Conservation (phyloP, 176 grass and related monocot species). For the Miscanthus lutarioriparius region DNA sequence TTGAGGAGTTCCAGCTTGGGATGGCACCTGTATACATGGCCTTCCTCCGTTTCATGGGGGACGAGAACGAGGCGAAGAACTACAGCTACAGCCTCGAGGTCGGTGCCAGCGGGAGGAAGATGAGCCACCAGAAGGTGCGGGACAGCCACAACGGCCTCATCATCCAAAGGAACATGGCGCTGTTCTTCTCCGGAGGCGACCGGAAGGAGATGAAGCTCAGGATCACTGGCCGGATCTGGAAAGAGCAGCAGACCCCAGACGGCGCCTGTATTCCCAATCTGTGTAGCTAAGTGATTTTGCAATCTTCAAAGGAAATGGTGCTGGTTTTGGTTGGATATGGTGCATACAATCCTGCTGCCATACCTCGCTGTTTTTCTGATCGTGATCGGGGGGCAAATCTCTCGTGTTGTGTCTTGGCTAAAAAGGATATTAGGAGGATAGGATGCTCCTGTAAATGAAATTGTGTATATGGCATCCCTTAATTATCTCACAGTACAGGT, state of each 20-base stretch:
- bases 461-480: background rate
- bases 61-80: conserved; percentile 76
- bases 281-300: background rate
- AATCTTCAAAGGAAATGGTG: background rate
- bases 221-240: conserved; percentile 76
- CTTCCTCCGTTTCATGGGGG: conserved; percentile 91
- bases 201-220: conserved; percentile 75
- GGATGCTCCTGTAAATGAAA: background rate
- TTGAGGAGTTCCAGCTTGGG: conserved; percentile 89
- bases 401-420: background rate
- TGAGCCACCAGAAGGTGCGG: conserved; percentile 78
- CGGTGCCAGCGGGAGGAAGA: conserved; percentile 69
- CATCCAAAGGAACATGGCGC: conserved; percentile 89
- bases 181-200: conserved; percentile 76
- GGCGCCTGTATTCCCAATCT: conserved; percentile 36
- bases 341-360: background rate
- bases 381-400: background rate
- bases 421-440: background rate
- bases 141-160: conserved; percentile 88
- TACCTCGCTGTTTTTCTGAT: background rate
- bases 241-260: conserved; percentile 61
- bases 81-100: conserved; percentile 92
- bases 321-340: background rate
- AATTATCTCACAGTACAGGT: background rate
- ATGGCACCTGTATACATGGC: conserved; percentile 90